Base-by-base conservation (phyloP, 768 basidiomycete species). In the Agaricus bisporus region DNA sequence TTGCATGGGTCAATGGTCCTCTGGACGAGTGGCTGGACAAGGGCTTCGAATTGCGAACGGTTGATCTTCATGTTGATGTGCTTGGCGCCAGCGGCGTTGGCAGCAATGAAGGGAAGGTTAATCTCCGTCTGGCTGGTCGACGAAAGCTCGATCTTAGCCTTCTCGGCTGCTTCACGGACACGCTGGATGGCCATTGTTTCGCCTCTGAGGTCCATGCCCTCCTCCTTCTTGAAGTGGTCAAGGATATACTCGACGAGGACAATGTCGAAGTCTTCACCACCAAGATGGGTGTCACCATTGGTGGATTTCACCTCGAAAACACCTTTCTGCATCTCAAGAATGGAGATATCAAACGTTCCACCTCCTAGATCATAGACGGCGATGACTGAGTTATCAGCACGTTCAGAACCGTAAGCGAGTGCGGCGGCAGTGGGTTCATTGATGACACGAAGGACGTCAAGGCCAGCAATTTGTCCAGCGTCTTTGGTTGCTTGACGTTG, bases 241-340 rank as follows among this genome's bases (percentile, higher is more conserved):
- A 98, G 70, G 65, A 99, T 79, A 72, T 89, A 73, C 59, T 95
- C 82, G 58, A 98, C 86, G 41, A 98, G 82, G 37, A 83, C 72
- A 53, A 95, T 85, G 65, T 98, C 97, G 66, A 98, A 98, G 71
- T 98, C 97, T 73, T 99, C 97, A 66, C 80, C 80, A 60, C 92
- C 97, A 54, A 99, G 83, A 68, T 99, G 97, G 14, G 97, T 98
- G 71, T 99, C 95, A 67, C 97, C 97, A 66, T 98, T 98, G 51
- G 97, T 99, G 0, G 97, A 98, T 77, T 98, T 99, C 67, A 99
- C 97, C 71, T 98, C 97, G 70, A 98, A 99, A 9, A 99, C 95
- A 63, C 95, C 97, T 72, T 97, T 95, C 71, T 98, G 93, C 93
- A 98, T 98, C 74, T 98, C 95, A 52, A 99, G 78, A 61, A 99